phyloP scores from a whole-genome alignment of 1,284 basidiomycete genomes.

The Tilletia indica region DNA sequence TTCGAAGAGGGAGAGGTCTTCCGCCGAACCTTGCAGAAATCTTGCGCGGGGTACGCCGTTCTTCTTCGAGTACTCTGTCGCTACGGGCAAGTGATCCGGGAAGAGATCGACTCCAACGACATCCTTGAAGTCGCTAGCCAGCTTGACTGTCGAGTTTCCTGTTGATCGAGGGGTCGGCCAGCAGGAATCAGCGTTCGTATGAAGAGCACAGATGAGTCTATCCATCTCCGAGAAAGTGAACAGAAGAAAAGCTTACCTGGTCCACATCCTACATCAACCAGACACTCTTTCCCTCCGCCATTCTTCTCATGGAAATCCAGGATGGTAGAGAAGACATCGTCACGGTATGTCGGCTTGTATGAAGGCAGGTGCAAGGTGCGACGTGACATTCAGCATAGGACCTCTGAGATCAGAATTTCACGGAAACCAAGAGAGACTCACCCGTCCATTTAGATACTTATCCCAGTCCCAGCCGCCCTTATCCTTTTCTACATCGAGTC shows the following conservation, averaged over 20 bases:
- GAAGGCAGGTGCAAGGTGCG: neutral
- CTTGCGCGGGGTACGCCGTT: neutral
- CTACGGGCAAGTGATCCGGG: slow-evolving; percentile 8
- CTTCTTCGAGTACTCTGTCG: neutral
- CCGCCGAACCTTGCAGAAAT: neutral
- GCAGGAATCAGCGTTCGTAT: too few relatives aligned
- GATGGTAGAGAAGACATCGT: slow-evolving; percentile 9
- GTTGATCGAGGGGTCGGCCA: too few relatives aligned
- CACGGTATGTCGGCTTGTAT: neutral
- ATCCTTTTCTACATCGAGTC: slow-evolving; percentile 7
- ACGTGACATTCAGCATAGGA: too few relatives aligned
- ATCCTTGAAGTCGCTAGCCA: neutral
- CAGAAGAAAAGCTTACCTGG: neutral
- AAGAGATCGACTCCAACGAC: slow-evolving; percentile 6
- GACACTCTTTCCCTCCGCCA: neutral
- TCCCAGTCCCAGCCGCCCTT: slow-evolving; percentile 17
- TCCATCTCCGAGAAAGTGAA: too few relatives aligned
- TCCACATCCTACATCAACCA: slow-evolving; percentile 6
- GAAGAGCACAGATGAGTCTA: too few relatives aligned
- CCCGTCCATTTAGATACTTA: neutral
- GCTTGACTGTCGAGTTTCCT: slow-evolving; percentile 7
- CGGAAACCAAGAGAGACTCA: too few relatives aligned
- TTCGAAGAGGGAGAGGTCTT: slow-evolving; percentile 8
- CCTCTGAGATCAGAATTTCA: too few relatives aligned
- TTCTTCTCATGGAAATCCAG: neutral